phyloP scores from a whole-genome alignment of 2,329 filamentous ascomycete genomes.

The Colletotrichum karsti region DNA sequence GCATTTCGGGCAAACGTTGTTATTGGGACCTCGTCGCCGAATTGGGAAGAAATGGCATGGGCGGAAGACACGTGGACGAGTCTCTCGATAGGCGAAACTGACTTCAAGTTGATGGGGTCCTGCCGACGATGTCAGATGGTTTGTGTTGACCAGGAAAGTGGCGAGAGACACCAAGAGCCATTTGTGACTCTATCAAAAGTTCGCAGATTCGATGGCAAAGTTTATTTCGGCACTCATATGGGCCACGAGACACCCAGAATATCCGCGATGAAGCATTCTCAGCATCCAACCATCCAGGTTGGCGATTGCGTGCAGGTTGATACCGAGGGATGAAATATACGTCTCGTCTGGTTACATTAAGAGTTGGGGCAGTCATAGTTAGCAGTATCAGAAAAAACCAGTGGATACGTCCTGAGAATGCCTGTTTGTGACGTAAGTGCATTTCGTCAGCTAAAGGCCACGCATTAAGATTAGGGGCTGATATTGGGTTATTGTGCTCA shows the following conservation, averaged over 20 bases:
- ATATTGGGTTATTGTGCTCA: no score
- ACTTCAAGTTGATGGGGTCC: conserved; percentile 78
- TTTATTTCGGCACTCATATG: conserved; percentile 90
- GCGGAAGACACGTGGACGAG: conserved; percentile 81
- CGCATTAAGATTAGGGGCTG: no score
- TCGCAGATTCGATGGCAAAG: conserved; percentile 81
- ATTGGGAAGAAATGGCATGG: conserved; percentile 66
- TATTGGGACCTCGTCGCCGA: conserved; percentile 56
- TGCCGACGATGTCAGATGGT: conserved; percentile 97
- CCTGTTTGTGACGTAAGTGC: no score
- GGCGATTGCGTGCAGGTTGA: conserved; percentile 53
- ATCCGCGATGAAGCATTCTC: conserved; percentile 32
- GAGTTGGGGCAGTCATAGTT: background rate
- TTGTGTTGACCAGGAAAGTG: conserved; percentile 88
- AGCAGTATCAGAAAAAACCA: background rate
- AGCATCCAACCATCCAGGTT: conserved; percentile 53
- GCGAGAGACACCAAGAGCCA: conserved; percentile 81
- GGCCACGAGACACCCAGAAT: conserved; percentile 47
- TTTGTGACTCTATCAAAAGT: conserved; percentile 91
- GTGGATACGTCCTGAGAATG: no score
- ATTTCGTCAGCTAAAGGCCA: no score
- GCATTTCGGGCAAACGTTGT: conserved; percentile 93
- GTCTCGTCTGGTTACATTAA: background rate
- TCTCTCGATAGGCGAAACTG: conserved; percentile 70
- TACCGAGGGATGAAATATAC: background rate